A percentile compares a stretch with the other conserved stretches of the same genome.
These are phyloP conservation scores for Falciphora oryzae DNA, from an alignment of 2,329 filamentous ascomycete genomes.

Conservation along the genomic window DNA sequence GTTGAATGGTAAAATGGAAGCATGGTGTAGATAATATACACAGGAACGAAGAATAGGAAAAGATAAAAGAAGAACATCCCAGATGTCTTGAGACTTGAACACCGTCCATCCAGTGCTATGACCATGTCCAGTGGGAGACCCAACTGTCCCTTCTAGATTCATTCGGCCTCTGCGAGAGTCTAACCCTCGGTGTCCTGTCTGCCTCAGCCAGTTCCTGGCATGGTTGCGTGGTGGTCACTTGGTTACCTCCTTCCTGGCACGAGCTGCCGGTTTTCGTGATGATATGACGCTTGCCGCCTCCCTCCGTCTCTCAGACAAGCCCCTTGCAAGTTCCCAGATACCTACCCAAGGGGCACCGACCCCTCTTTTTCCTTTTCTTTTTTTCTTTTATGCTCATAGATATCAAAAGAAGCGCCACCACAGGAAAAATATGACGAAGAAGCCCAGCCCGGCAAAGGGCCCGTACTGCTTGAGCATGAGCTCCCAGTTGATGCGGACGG, in stretches of 20 bases:
- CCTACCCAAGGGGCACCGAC: not conserved
- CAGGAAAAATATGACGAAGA: conserved; percentile 80
- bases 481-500: conserved; percentile 97
- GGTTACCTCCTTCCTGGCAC: not conserved
- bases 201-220: too few relatives aligned
- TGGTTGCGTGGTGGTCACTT: not conserved
- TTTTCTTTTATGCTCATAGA: not conserved
- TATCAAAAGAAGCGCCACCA: conserved; percentile 87
- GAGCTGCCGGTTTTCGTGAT: not conserved
- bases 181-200: too few relatives aligned
- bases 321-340: not conserved
- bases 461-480: conserved; percentile 94
- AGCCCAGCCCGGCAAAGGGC: conserved; percentile 73
- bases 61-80: not conserved
- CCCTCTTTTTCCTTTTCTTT: not conserved
- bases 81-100: not conserved
- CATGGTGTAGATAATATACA: not conserved
- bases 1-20: not conserved
- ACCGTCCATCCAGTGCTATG: not conserved
- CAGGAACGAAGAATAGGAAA: not conserved
- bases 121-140: too few relatives aligned
- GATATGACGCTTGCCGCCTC: not conserved
- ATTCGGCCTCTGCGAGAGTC: too few relatives aligned
- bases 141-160: too few relatives aligned
- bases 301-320: too few relatives aligned